Evolutionary conservation across 2,329 filamentous ascomycete genomes (phyloP), one percentile per base, ranked within the genome.

Genomic region (Pseudogymnoascus sp.): DNA sequence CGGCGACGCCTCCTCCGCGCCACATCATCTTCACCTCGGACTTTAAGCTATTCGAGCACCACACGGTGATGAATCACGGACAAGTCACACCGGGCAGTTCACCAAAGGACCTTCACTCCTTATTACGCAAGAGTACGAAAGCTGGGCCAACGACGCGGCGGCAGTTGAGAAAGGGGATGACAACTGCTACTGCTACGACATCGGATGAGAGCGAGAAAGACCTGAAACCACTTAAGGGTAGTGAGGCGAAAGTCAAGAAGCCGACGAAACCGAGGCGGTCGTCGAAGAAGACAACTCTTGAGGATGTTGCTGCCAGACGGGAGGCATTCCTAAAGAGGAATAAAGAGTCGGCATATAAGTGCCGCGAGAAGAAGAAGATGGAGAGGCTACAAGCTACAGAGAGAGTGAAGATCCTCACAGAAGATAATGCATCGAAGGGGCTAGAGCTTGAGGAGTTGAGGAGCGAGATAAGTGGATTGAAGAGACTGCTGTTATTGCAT

Each of bases 251-350:
- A 23, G 43, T 45, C 19, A 60, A 60, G 36, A 63, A 36, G 25
- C 25, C 25, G 19, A 63, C 36, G 14, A 48, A 54, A 45, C 16
- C 41, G 21, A 11, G 11, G 8, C 41, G 7, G 23, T 16, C 41
- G n/a, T 51, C 19, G 10, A 63, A 63, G 61, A 63, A 63, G 41
- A 28, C 16, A 45, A n/a, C 41, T 34, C 57, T 25, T 31, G 61
- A 63, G n/a, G 8, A 21, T 21, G 61, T 60, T 28, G 61, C 19
- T 21, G 13, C 36, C 2, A 63, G 36, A 43, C 61, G 61, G 23
- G 41, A 63, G 41, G 45, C 25, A 28, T 63, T 63, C 28, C 25
- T 63, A 31, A 54, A 63, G 61, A 48, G 61, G 7, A 63, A 63
- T 51, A 39, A 43, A 21, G 61, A 51, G 23, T 21, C 61, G 41